Evolutionary conservation across 805 yeast genomes (phyloP), one percentile per base, ranked within the genome.

Genomic region (Wickerhamiella nectarea): DNA sequence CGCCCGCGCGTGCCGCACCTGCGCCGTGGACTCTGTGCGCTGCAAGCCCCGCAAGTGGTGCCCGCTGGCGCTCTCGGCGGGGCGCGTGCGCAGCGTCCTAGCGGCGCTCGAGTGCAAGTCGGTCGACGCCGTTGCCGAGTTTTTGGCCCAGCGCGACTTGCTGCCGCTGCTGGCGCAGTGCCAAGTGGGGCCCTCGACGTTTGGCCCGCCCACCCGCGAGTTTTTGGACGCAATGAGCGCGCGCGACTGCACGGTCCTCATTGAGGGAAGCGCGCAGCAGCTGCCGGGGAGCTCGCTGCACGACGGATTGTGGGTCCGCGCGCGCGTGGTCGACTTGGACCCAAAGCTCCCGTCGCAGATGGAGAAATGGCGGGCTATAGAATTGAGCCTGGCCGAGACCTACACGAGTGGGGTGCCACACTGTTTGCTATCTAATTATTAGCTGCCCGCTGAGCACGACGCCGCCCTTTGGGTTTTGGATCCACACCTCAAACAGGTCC

Each of bases 171-270:
- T 43, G 41, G 57, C 22, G 42, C 48, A 37, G 40, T 53, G 51
- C 49, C 70, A 52, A 29, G 11, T 14, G n/a, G 28, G 42, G 18
- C 46, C 48, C 18, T 41, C 44, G 10, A 18, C 38, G 3, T 25
- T 17, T 11, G 18, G 2, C 3, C 3, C 18, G 2, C 22, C 18
- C 36, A 17, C 31, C 29, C 60, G 57, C 7, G 62, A 60, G 36
- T 57, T 73, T 35, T 59, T 68, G 10, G 50, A 68, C 24, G 69
- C 71, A 4, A 75, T 75, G 80, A 64, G 79, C 0, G 56, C 69
- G 25, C 61, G 81, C 28, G 81, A 75, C 54, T 75, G 75, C 21
- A 75, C 79, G 0, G 51, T 76, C 14, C 67, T 75, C 41, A 49
- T 74, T 14, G 67, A 68, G 41, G 41, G 57, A 57, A 45, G 21